Conservation (phyloP, 148 eudicot species). For the Persicaria tinctoria region DNA sequence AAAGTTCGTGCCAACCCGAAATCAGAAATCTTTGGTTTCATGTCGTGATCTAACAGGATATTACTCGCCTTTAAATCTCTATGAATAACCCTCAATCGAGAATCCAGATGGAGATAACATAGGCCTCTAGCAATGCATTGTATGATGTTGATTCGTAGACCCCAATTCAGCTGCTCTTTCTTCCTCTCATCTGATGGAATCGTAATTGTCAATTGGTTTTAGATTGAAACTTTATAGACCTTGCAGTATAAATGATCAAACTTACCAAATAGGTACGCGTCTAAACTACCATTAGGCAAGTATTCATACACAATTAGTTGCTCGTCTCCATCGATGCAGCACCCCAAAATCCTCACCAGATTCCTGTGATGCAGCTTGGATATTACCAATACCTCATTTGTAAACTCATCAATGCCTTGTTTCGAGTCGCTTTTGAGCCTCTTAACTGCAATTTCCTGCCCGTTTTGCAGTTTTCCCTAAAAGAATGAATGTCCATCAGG, state of each 20-base stretch:
- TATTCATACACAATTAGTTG: constrained; percentile 23
- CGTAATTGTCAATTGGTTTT: too few relatives aligned
- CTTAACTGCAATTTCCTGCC: constrained; percentile 25
- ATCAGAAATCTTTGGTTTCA: constrained; percentile 37
- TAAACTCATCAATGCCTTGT: constrained; percentile 22
- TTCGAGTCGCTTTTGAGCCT: constrained; percentile 18
- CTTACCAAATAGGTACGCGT: constrained; percentile 4
- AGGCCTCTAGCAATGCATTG: constrained; percentile 22
- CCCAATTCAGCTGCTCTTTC: constrained; percentile 20
- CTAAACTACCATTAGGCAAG: constrained; percentile 23
- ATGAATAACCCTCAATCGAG: constrained; percentile 25
- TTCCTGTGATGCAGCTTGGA: constrained; percentile 31
- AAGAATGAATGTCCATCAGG: too few relatives aligned
- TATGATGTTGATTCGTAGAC: constrained; percentile 16
- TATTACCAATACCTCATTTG: constrained; percentile 16
- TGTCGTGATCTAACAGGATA: constrained; percentile 20
- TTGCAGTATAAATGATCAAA: not conserved
- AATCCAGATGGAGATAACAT: constrained; percentile 24
- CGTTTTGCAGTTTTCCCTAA: constrained; percentile 17
- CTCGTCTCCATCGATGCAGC: constrained; percentile 17
- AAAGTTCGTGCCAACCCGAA: constrained; percentile 42
- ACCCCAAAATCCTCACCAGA: constrained; percentile 24
- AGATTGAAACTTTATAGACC: too few relatives aligned
- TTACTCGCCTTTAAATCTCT: constrained; percentile 30
- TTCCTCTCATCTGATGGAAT: constrained; percentile 11